Base-by-base conservation (phyloP, 2,329 filamentous ascomycete species). In the Sordariomycetes sp. region DNA sequence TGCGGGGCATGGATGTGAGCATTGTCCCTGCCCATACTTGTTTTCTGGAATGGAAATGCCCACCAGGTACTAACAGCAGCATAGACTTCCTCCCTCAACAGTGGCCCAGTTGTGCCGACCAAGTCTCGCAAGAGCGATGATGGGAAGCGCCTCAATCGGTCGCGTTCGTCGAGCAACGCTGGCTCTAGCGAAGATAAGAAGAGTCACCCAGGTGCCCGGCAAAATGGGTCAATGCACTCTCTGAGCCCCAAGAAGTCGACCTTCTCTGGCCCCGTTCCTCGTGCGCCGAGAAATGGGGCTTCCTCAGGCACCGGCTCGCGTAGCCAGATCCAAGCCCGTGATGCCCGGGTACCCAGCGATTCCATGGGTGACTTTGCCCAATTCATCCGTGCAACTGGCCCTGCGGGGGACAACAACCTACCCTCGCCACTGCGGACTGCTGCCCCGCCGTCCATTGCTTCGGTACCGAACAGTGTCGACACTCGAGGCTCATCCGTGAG, bases 311-410 rank as follows among this genome's bases (percentile, higher is more conserved):
- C 15, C 12, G 45, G n/a, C 25, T 6, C 32, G 32, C 28, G 28
- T 20, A 20, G 32, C 15, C 34, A 50, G 10, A 24, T 34, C 24
- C 56, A 57, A 35, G 82, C 90, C 25, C 81, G 90, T 61, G 90
- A 96, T 62, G 84, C 90, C 1, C 80, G 86, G 60, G 75, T 87
- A 10, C 77, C 82, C 10, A 76, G 78, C 5, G 87, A 91, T 60
- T 89, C 89, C 0, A 81, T 86, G 10, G 78, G 84, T 52, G 91
- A 96, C 64, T 89, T 96, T 71, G 88, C 90, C 24, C 87, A 95
- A 59, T 96, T 96, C 67, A 89, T 95, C 64, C 86, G 89, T 59
- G 88, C 87, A 1, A 95, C 90, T 34, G 90, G 89, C 1, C 87
- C 92, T 17, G 66, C 76, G n/a, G 73, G 72, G 13, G 58, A 57